A percentile compares a stretch with the other conserved stretches of the same genome.
These are phyloP conservation scores for Trichophyton verrucosum DNA, from an alignment of 2,329 filamentous ascomycete genomes.

Conservation along the genomic window DNA sequence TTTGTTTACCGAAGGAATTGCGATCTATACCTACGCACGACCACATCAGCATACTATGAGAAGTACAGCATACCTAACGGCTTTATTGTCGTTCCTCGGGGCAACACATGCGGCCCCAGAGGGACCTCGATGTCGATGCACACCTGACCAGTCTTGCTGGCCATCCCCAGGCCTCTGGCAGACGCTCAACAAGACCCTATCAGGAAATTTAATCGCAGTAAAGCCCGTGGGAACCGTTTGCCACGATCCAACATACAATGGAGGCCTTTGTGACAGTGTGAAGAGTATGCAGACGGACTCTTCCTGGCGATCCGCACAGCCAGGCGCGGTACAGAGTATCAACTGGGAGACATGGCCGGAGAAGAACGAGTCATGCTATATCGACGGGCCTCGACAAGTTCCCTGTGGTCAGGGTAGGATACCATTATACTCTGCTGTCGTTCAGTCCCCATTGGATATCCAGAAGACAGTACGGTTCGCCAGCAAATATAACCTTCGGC, in stretches of 20 bases:
- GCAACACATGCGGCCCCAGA: background rate
- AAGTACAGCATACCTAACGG: background rate
- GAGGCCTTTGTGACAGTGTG: constrained; percentile 28
- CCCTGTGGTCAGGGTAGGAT: constrained; percentile 27
- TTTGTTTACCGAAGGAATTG: background rate
- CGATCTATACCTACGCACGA: background rate
- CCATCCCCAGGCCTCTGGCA: constrained; percentile 38
- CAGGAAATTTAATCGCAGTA: constrained; percentile 41
- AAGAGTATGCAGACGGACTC: constrained; percentile 17
- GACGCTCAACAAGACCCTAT: constrained; percentile 40
- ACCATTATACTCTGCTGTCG: constrained; percentile 27
- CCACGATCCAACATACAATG: constrained; percentile 40
- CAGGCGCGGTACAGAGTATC: constrained; percentile 26
- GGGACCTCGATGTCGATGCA: constrained; percentile 24
- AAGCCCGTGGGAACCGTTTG: constrained; percentile 43
- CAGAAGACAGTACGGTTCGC: constrained; percentile 24
- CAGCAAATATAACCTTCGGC: constrained; percentile 24
- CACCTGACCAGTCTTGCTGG: constrained; percentile 45
- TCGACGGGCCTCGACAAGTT: constrained; percentile 17
- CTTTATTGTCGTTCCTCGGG: constrained; percentile 6
- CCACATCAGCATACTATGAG: background rate
- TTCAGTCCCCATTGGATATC: constrained; percentile 22
- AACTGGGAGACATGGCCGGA: constrained; percentile 32
- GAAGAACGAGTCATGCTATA: constrained; percentile 26
- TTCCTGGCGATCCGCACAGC: constrained; percentile 26